A percentile compares a stretch with the other conserved stretches of the same genome.
Conservation (phyloP, 495 filamentous ascomycete genomes). For the Penicillium alfredii region DNA sequence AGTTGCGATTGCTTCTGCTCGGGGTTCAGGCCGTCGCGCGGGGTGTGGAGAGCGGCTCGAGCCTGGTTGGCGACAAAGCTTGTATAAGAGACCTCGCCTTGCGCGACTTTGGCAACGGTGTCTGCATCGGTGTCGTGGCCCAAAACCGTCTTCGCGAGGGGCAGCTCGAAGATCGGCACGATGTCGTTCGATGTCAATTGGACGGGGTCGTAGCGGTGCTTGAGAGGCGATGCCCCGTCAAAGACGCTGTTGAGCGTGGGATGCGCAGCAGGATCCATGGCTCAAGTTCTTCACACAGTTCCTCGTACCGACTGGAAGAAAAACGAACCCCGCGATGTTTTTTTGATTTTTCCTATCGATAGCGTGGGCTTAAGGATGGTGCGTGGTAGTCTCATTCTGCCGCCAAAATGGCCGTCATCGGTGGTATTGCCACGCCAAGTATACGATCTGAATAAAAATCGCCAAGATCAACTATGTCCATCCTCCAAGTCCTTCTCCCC, state of each 20-base stretch:
- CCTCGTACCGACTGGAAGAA: constrained; percentile 6
- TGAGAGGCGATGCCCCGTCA: constrained; percentile 21
- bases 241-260: constrained; percentile 32
- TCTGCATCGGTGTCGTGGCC: constrained; percentile 26
- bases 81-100: constrained; percentile 33
- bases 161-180: constrained; percentile 32
- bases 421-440: constrained; percentile 11
- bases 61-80: constrained; percentile 29
- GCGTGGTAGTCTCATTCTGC: constrained; percentile 19
- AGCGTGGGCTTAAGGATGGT: constrained; percentile 16
- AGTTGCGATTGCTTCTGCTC: constrained; percentile 38
- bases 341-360: constrained; percentile 32
- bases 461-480: too few relatives aligned
- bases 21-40: constrained; percentile 19
- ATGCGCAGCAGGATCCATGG: too few relatives aligned
- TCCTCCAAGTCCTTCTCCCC: constrained; percentile 48
- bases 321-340: constrained; percentile 29
- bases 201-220: constrained; percentile 33
- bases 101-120: constrained; percentile 20
- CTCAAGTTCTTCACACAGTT: constrained; percentile 5
- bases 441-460: too few relatives aligned
- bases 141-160: constrained; percentile 33
- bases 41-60: constrained; percentile 19
- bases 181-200: constrained; percentile 32
- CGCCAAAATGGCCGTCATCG: not conserved